Percentiles rank a stretch among this genome's conserved stretches.
phyloP scores from a whole-genome alignment of 1,284 basidiomycete genomes.

The Volvariella surrecta region DNA sequence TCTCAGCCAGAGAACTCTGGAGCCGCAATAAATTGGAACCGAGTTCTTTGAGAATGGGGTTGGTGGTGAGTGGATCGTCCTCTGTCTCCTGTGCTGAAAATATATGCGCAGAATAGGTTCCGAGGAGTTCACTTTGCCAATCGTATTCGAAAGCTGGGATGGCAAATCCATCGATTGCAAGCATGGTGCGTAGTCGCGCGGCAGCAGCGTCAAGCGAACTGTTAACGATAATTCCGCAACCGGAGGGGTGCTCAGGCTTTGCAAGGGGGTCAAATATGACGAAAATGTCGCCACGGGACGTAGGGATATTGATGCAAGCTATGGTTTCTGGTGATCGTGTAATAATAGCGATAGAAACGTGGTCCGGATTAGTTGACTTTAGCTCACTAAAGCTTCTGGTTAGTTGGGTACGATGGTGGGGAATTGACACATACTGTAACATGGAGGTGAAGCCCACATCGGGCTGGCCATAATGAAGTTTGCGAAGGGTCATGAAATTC shows the following conservation, averaged over 20 bases:
- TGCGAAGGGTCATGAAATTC: not conserved
- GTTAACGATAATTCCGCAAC: not conserved
- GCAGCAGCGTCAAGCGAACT: not conserved
- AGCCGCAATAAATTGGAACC: not conserved
- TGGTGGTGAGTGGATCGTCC: not conserved
- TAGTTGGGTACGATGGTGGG: not conserved
- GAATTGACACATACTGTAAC: not conserved
- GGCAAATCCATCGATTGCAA: not conserved
- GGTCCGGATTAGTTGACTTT: not conserved
- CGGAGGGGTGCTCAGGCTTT: not conserved
- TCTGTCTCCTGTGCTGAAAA: not conserved
- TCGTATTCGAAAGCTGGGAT: not conserved
- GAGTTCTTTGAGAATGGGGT: slow-evolving; percentile 1
- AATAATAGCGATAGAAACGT: not conserved
- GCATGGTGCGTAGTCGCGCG: not conserved
- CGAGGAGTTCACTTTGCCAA: not conserved
- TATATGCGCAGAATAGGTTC: not conserved
- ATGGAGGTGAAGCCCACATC: not conserved
- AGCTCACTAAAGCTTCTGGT: not conserved
- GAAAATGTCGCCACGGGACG: not conserved
- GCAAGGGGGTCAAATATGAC: not conserved
- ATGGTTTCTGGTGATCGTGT: not conserved
- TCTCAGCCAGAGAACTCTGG: not conserved
- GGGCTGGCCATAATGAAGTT: not conserved
- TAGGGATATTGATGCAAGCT: not conserved